Conservation (phyloP, 2,329 filamentous ascomycete species). For the Dothideomycetidae sp. region DNA sequence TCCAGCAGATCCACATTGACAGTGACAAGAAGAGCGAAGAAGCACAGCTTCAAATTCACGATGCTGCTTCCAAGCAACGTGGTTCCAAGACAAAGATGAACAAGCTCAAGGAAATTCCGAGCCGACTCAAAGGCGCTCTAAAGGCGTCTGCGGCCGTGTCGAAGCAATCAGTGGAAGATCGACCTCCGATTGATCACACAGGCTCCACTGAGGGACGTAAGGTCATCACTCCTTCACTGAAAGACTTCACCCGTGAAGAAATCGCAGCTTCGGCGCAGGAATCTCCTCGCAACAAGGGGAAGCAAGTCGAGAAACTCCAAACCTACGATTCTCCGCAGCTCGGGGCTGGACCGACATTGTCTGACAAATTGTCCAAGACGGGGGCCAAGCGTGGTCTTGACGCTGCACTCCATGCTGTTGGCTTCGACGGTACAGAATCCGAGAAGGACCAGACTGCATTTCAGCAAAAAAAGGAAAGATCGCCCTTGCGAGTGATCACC, state of each 20-base stretch:
- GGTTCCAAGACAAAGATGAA: not conserved
- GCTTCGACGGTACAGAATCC: not conserved
- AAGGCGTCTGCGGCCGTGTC: not conserved
- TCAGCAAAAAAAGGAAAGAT: not conserved
- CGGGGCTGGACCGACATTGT: too few species aligned
- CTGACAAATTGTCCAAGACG: too few species aligned
- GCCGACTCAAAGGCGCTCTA: not conserved
- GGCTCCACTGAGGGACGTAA: too few species aligned
- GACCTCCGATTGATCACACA: too few species aligned
- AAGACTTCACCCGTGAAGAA: not conserved
- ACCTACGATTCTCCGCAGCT: not conserved
- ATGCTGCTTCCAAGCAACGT: too few species aligned
- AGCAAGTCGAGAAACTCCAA: not conserved
- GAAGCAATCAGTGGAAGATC: not conserved
- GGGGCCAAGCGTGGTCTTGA: not conserved
- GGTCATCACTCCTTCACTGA: not conserved
- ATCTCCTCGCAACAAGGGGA: not conserved
- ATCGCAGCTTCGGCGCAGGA: not conserved
- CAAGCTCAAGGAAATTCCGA: not conserved
- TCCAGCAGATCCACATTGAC: too few species aligned
- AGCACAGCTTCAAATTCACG: too few species aligned
- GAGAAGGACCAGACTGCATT: not conserved
- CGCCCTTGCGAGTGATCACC: not conserved
- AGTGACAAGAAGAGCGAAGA: too few species aligned
- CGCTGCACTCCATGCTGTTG: not conserved